Conservation (phyloP, 331 rosid species). For the Cucumis variabilis region DNA sequence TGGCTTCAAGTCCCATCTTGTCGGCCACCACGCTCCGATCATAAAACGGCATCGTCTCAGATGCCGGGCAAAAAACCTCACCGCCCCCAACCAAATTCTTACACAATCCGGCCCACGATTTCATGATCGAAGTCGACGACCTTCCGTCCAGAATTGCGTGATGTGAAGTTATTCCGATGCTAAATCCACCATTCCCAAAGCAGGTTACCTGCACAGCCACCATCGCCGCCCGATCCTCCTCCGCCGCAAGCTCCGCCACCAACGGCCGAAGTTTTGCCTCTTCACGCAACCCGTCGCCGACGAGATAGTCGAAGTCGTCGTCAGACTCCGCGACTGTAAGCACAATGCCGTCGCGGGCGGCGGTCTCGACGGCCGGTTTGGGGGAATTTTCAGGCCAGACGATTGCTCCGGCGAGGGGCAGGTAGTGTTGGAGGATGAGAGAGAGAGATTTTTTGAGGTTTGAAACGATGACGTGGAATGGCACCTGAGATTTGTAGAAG, state of each 20-base stretch:
- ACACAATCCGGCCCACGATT: constrained; percentile 42
- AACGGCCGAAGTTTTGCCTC: constrained; percentile 22
- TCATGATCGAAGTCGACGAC: constrained; percentile 13
- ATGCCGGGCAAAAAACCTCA: background rate
- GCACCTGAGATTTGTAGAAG: constrained; percentile 28
- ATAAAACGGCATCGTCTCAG: constrained; percentile 29
- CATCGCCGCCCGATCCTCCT: constrained; percentile 23
- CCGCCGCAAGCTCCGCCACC: constrained; percentile 2
- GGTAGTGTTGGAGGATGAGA: constrained; percentile 40
- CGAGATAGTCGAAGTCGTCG: constrained; percentile 24
- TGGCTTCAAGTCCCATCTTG: background rate
- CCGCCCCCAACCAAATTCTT: background rate
- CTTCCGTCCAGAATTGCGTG: constrained; percentile 37
- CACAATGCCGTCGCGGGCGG: constrained; percentile 24
- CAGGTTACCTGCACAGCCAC: constrained; percentile 36
- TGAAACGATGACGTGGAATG: constrained; percentile 45
- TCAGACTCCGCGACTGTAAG: constrained; percentile 33
- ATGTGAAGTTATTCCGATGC: constrained; percentile 33
- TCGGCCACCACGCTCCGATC: constrained; percentile 29
- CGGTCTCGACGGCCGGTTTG: constrained; percentile 42
- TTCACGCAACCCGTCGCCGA: background rate
- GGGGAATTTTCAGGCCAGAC: constrained; percentile 50
- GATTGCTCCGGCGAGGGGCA: constrained; percentile 50
- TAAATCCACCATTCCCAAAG: constrained; percentile 31
- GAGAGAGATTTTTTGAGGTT: constrained; percentile 63